A percentile compares a stretch with the other conserved stretches of the same genome.
These are phyloP conservation scores for Diplodia mutila DNA, from an alignment of 2,329 filamentous ascomycete species.

Conservation along the genomic window DNA sequence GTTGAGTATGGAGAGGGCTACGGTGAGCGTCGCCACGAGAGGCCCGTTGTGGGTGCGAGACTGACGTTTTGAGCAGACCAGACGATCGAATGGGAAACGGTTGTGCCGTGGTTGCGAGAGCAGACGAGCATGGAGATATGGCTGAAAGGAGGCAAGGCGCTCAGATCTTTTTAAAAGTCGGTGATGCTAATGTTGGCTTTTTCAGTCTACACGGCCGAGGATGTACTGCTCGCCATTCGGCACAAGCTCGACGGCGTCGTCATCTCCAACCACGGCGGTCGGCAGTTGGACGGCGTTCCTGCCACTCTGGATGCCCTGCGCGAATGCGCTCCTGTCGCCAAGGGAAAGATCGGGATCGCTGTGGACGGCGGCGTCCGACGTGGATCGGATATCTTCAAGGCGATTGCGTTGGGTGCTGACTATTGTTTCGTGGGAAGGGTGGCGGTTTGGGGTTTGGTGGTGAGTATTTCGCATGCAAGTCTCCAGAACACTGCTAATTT, in stretches of 20 bases:
- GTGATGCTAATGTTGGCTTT: too few species aligned
- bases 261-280: conserved; percentile 62
- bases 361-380: conserved; percentile 64
- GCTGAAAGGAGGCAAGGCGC: conserved; percentile 46
- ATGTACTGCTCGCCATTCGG: conserved; percentile 51
- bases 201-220: conserved; percentile 42
- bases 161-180: too few species aligned
- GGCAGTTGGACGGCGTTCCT: conserved; percentile 61
- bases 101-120: conserved; percentile 54
- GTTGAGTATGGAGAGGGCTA: conserved; percentile 26
- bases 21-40: too few species aligned
- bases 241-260: conserved; percentile 48
- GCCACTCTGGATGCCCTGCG: conserved; percentile 56
- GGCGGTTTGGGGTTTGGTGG: conserved; percentile 55
- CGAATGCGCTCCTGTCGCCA: conserved; percentile 44
- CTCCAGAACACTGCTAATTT: too few species aligned
- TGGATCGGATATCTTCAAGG: conserved; percentile 63
- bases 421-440: conserved; percentile 55
- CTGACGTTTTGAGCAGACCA: conserved; percentile 26
- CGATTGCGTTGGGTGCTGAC: conserved; percentile 56
- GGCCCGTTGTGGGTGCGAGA: background rate
- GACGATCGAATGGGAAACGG: conserved; percentile 51
- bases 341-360: conserved; percentile 59
- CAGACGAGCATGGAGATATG: conserved; percentile 55
- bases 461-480: too few species aligned